These are phyloP conservation scores for Dorcoceras hygrometricum DNA, from an alignment of 257 asterid species.

Conservation along the genomic window DNA sequence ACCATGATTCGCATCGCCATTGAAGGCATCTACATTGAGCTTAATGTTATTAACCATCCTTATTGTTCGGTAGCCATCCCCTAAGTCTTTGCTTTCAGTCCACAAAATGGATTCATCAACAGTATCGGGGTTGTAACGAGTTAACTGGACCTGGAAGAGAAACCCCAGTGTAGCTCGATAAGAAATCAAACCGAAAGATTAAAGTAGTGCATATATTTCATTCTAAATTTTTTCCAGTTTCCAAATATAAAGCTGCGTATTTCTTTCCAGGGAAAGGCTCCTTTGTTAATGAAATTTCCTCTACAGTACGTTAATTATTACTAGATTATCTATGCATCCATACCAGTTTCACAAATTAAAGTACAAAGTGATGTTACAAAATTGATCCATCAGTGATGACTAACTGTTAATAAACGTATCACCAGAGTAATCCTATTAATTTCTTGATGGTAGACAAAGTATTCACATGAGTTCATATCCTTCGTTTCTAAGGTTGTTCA, in stretches of 20 bases:
- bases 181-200: not conserved
- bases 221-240: not conserved
- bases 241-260: no score
- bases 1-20: slow-evolving; percentile 22
- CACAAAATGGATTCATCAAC: slow-evolving; percentile 26
- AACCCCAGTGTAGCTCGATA: not conserved
- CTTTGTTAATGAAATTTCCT: not conserved
- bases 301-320: not conserved
- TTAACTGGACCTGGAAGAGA: not conserved
- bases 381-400: no score
- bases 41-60: slow-evolving; percentile 29
- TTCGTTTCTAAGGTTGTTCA: no score
- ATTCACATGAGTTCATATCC: no score
- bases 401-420: no score
- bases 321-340: no score
- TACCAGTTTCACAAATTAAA: no score
- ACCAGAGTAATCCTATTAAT: no score
- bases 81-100: slow-evolving; percentile 25
- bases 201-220: not conserved
- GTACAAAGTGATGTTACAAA: no score
- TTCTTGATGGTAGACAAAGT: no score
- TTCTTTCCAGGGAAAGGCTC: no score
- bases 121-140: slow-evolving; percentile 19
- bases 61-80: slow-evolving; percentile 28
- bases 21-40: slow-evolving; percentile 28